Evolutionary conservation across 805 yeast species (phyloP).

Genomic region (Kazachstania taianensis): DNA sequence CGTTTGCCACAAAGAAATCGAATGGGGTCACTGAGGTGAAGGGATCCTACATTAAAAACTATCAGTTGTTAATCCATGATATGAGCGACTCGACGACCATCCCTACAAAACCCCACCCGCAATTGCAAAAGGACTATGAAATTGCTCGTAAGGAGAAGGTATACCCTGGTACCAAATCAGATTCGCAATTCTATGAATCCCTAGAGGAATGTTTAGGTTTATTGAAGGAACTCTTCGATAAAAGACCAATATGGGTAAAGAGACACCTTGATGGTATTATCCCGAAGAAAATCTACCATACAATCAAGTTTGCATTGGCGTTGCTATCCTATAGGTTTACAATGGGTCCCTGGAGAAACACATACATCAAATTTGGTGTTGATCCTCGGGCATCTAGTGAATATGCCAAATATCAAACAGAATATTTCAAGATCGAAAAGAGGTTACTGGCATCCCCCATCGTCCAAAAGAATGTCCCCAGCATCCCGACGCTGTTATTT

Average conservation of each 20-base stretch:
- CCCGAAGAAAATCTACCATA: constrained; percentile 33
- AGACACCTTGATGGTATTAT: constrained; percentile 52
- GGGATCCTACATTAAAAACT: constrained; percentile 35
- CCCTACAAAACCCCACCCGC: constrained; percentile 43
- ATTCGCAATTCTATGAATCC: constrained; percentile 25
- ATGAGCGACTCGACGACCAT: constrained; percentile 37
- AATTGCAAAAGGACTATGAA: constrained; percentile 37
- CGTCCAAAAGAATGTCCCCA: constrained; percentile 24
- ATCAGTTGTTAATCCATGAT: constrained; percentile 35
- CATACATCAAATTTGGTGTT: constrained; percentile 67
- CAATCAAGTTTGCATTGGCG: constrained; percentile 70
- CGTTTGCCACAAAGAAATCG: constrained; percentile 42
- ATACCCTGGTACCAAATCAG: constrained; percentile 29
- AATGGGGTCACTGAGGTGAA: constrained; percentile 41
- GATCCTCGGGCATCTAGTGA: constrained; percentile 54
- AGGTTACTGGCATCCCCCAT: constrained; percentile 18
- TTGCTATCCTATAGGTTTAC: constrained; percentile 71
- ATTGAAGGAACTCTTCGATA: constrained; percentile 41
- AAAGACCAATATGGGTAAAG: constrained; percentile 80
- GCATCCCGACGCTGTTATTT: constrained; percentile 26
- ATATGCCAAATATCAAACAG: constrained; percentile 68
- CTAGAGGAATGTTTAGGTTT: constrained; percentile 23
- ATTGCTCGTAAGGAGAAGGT: constrained; percentile 25
- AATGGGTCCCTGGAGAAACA: constrained; percentile 92
- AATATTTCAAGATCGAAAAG: constrained; percentile 48